These are phyloP conservation scores for Cordyceps pruinosa DNA, from an alignment of 2,329 filamentous ascomycete genomes.

Conservation along the genomic window DNA sequence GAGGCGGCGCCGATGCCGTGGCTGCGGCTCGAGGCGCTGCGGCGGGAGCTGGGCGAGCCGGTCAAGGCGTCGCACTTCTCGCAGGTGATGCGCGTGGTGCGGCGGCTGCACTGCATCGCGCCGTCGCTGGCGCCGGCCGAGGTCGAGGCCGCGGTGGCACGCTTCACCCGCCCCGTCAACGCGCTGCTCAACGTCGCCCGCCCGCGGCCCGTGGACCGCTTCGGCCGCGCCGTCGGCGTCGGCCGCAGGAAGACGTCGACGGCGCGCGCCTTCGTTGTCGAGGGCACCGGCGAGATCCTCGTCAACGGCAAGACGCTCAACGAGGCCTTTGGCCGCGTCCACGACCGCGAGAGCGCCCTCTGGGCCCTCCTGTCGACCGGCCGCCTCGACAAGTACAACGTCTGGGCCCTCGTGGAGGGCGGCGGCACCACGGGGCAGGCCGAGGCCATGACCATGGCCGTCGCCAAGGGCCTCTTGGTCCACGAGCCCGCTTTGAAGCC, in stretches of 20 bases:
- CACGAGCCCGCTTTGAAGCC: constrained; percentile 92
- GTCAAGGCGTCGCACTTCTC: constrained; percentile 74
- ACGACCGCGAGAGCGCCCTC: constrained; percentile 89
- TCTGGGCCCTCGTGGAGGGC: constrained; percentile 78
- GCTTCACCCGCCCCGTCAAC: constrained; percentile 71
- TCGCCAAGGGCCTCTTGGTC: constrained; percentile 79
- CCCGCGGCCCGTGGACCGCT: constrained; percentile 62
- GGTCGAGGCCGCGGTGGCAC: constrained; percentile 55
- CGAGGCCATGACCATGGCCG: constrained; percentile 83
- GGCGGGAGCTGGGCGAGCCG: constrained; percentile 60
- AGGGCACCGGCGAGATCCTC: constrained; percentile 83
- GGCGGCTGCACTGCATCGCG: constrained; percentile 78
- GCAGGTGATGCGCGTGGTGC: constrained; percentile 66
- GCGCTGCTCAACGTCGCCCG: constrained; percentile 58
- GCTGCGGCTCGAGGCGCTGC: constrained; percentile 73
- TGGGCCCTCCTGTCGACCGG: constrained; percentile 83
- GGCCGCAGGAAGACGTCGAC: constrained; percentile 83
- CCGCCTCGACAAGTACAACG: constrained; percentile 91
- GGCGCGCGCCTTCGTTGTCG: constrained; percentile 80
- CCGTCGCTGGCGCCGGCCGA: constrained; percentile 66
- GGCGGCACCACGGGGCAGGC: constrained; percentile 94
- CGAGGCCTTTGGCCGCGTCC: constrained; percentile 76
- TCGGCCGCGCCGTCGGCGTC: constrained; percentile 71
- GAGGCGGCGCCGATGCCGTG: constrained; percentile 71
- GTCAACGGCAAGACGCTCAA: constrained; percentile 84